Evolutionary conservation across 169 alveolate species (phyloP).

Genomic region (Eimeria zaria): DNA sequence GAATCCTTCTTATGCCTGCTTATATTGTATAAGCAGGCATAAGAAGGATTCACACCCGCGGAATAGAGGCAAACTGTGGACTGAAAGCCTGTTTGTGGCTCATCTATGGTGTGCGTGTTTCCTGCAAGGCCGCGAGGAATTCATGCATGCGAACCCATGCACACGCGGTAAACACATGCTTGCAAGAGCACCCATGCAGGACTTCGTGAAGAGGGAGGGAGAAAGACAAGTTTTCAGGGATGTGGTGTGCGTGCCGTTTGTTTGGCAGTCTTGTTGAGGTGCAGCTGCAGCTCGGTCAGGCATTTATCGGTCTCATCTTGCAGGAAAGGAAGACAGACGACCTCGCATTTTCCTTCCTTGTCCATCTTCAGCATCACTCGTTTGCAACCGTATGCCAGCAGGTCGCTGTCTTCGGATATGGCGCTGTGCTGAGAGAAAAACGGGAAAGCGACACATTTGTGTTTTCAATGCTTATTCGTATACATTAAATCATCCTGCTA

Average conservation of each 20-base stretch:
- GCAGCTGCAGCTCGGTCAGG: not conserved
- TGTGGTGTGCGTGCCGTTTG: not conserved
- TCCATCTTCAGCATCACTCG: conserved; percentile 92
- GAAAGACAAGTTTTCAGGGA: not conserved
- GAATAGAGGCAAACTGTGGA: too few species aligned
- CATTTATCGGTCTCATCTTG: conserved; percentile 29
- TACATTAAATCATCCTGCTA: too few species aligned
- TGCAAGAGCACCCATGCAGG: not conserved
- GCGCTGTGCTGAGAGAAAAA: conserved; percentile 85
- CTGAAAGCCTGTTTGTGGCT: too few species aligned
- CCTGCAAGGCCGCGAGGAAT: not conserved
- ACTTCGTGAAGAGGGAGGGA: not conserved
- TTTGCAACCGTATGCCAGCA: conserved; percentile 97
- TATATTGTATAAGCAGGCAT: too few species aligned
- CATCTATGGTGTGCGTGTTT: not conserved
- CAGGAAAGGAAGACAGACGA: conserved; percentile 43
- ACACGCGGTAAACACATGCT: not conserved
- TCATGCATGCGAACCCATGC: not conserved
- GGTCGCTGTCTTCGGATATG: conserved; percentile 97
- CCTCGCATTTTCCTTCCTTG: conserved; percentile 87
- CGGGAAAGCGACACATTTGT: not conserved
- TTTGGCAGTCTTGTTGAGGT: conserved; percentile 8
- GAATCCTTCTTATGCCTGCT: too few species aligned
- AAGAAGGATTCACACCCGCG: too few species aligned
- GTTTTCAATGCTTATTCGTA: not conserved